phyloP scores from a whole-genome alignment of 2,329 filamentous ascomycete species.

The Thelonectria discophora region DNA sequence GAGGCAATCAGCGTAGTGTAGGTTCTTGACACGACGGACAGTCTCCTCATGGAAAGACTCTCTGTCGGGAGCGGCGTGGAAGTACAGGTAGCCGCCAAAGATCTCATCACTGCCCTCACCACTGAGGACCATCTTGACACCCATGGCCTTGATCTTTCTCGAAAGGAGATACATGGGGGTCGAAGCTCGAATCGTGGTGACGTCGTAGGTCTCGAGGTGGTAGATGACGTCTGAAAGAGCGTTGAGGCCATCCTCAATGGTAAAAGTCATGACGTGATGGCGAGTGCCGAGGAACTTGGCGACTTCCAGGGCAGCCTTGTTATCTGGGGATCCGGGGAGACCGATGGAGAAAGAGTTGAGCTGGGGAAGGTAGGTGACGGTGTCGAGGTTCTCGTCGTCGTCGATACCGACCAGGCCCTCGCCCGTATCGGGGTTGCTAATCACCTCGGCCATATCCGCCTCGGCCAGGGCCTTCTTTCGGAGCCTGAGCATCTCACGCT shows the following conservation, averaged over 20 bases:
- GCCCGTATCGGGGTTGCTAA: constrained; percentile 62
- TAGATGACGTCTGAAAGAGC: constrained; percentile 97
- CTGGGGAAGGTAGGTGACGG: constrained; percentile 89
- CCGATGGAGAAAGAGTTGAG: constrained; percentile 99
- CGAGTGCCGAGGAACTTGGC: constrained; percentile 97
- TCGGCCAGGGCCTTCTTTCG: constrained; percentile 69
- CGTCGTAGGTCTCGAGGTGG: constrained; percentile 97
- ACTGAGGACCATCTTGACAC: constrained; percentile 98
- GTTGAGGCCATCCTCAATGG: constrained; percentile 95
- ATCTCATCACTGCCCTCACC: constrained; percentile 98
- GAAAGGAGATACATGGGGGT: constrained; percentile 98
- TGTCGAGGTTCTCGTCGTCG: constrained; percentile 87
- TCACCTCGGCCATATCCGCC: constrained; percentile 52
- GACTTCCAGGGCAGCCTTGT: constrained; percentile 88
- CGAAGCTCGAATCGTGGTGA: constrained; percentile 97
- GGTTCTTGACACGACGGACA: constrained; percentile 92
- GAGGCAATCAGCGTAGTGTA: constrained; percentile 95
- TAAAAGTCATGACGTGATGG: constrained; percentile 98
- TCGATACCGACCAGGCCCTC: constrained; percentile 92
- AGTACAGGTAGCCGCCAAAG: constrained; percentile 98
- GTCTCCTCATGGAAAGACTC: constrained; percentile 96
- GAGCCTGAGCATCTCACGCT: constrained; percentile 86
- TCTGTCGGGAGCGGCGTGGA: constrained; percentile 92
- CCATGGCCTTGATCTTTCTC: constrained; percentile 99
- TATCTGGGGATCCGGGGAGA: constrained; percentile 90